phyloP scores from a whole-genome alignment of 2,329 filamentous ascomycete species.

The Thielaviopsis punctulata region DNA sequence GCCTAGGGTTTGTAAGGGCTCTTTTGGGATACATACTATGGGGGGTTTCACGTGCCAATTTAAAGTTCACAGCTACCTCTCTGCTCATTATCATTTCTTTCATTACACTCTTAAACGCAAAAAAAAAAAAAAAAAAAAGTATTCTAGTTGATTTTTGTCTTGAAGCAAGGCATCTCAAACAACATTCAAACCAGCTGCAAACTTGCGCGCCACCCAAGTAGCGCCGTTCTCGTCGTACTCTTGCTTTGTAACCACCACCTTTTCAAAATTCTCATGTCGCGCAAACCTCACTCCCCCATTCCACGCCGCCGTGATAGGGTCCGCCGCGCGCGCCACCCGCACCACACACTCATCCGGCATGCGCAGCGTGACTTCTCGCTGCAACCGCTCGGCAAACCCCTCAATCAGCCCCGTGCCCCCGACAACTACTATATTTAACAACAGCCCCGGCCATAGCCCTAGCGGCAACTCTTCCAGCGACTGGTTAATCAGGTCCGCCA shows the following conservation, averaged over 20 bases:
- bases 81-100: background rate
- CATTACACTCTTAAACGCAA: too few relatives aligned
- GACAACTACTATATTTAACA: slow-evolving; percentile 78
- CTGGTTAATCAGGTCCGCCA: slow-evolving; percentile 70
- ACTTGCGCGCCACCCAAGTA: slow-evolving; percentile 56
- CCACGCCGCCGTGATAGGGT: slow-evolving; percentile 74
- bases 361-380: slow-evolving; percentile 53
- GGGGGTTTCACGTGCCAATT: background rate
- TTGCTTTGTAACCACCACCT: slow-evolving; percentile 60
- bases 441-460: slow-evolving; percentile 65
- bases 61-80: background rate
- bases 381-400: slow-evolving; percentile 66
- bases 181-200: slow-evolving; percentile 23
- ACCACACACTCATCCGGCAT: slow-evolving; percentile 65
- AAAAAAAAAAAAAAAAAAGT: too few relatives aligned
- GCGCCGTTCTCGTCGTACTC: slow-evolving; percentile 83
- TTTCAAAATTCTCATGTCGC: slow-evolving; percentile 46
- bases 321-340: slow-evolving; percentile 48
- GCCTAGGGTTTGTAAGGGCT: background rate
- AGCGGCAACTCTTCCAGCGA: slow-evolving; percentile 57
- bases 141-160: too few relatives aligned
- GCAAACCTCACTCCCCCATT: slow-evolving; percentile 66
- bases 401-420: slow-evolving; percentile 69
- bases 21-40: background rate
- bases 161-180: background rate